Evolutionary conservation across 768 basidiomycete genomes (phyloP).

Genomic region (Rubroboletus satanas): DNA sequence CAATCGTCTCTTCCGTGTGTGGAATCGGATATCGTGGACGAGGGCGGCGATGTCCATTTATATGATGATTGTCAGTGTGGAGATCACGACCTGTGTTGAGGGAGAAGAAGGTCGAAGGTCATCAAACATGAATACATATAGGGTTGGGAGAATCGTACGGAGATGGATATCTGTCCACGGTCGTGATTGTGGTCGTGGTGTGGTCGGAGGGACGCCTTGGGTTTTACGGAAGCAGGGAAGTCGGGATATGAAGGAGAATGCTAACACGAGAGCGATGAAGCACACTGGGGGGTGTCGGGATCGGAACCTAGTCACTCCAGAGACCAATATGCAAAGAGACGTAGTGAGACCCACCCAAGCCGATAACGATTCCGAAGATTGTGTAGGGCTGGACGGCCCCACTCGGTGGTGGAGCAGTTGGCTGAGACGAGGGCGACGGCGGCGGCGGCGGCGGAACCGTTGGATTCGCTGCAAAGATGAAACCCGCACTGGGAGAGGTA

Average conservation of each 20-base stretch:
- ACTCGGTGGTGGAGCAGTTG: not conserved
- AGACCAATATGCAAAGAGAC: not conserved
- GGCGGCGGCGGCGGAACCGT: not conserved
- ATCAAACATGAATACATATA: not conserved
- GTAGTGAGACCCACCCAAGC: conserved; percentile 8
- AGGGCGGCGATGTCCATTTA: not conserved
- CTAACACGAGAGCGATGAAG: conserved; percentile 11
- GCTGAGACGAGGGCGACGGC: not conserved
- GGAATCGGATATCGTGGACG: not conserved
- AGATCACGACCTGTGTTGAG: not conserved
- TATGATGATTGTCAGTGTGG: too few relatives aligned
- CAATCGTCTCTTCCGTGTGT: conserved; percentile 5
- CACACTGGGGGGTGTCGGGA: not conserved
- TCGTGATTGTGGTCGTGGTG: not conserved
- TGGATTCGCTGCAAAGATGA: not conserved
- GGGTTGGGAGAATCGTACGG: not conserved
- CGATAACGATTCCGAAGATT: conserved; percentile 7
- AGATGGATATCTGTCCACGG: not conserved
- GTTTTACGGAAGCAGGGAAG: not conserved
- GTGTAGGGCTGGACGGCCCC: conserved; percentile 9
- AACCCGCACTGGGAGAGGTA: not conserved
- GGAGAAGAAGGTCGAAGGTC: not conserved
- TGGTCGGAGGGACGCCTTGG: not conserved
- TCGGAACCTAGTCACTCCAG: not conserved
- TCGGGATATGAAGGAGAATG: not conserved